Evolutionary conservation across 225 moss, liverwort and hornwort genomes (phyloP).

Genomic region (Takakia lepidozioides): DNA sequence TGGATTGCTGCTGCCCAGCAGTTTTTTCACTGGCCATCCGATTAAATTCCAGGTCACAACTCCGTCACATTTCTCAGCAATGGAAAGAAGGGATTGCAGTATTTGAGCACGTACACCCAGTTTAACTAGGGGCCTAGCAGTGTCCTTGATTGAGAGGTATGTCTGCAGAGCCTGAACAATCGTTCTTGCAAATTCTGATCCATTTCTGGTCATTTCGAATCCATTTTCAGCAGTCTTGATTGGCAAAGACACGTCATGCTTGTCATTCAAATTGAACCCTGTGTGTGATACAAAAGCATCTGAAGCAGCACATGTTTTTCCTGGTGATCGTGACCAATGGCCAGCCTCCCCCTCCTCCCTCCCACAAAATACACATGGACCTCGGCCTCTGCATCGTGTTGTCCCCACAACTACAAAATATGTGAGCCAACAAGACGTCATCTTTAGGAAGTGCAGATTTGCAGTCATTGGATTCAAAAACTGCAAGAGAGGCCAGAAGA

Average conservation of each 20-base stretch:
- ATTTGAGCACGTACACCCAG: conserved; percentile 29
- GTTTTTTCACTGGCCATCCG: conserved; percentile 37
- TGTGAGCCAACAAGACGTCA: neutral
- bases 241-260: conserved; percentile 1
- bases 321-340: no score
- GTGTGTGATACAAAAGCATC: neutral
- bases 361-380: no score
- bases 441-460: conserved; percentile 6
- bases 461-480: conserved; percentile 11
- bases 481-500: conserved; percentile 45
- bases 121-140: conserved; percentile 7
- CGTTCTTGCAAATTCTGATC: conserved; percentile 10
- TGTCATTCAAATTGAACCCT: neutral
- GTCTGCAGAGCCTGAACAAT: conserved; percentile 14
- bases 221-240: neutral
- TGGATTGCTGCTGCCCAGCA: conserved; percentile 61
- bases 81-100: conserved; percentile 35
- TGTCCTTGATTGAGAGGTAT: conserved; percentile 22
- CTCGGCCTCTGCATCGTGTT: no score
- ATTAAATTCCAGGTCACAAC: conserved; percentile 38
- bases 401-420: no score
- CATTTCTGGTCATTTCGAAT: no score
- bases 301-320: conserved; percentile 6
- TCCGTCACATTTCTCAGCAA: conserved; percentile 29
- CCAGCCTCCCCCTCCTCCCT: no score